Evolutionary conservation across 2,329 filamentous ascomycete genomes (phyloP).

Genomic region (Colletotrichum eleusines): DNA sequence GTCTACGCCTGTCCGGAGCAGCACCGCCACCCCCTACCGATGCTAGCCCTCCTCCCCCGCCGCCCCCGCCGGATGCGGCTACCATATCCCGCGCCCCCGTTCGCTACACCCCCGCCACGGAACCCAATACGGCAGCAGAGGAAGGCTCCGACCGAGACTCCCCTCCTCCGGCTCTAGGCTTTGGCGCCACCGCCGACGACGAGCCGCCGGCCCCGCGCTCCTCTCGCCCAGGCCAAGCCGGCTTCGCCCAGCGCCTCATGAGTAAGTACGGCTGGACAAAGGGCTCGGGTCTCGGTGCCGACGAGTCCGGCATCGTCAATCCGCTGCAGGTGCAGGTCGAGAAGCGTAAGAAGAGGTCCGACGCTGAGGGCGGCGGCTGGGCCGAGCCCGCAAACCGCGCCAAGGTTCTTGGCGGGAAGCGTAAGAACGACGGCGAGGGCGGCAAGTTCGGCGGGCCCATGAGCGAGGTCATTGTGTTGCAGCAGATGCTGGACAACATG

Average conservation of each 20-base stretch:
- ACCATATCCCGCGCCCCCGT: slow-evolving; percentile 84
- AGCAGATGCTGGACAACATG: slow-evolving; percentile 88
- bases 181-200: slow-evolving; percentile 58
- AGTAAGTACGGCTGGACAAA: slow-evolving; percentile 94
- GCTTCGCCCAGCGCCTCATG: slow-evolving; percentile 90
- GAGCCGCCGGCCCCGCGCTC: slow-evolving; percentile 62
- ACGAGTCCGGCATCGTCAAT: slow-evolving; percentile 84
- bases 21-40: slow-evolving; percentile 47
- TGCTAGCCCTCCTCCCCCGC: slow-evolving; percentile 49
- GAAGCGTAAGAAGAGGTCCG: slow-evolving; percentile 83
- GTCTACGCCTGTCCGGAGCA: slow-evolving; percentile 66
- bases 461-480: slow-evolving; percentile 85
- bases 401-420: slow-evolving; percentile 84
- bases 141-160: slow-evolving; percentile 57
- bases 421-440: slow-evolving; percentile 55
- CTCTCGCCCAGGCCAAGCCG: slow-evolving; percentile 80
- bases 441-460: slow-evolving; percentile 74
- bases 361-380: slow-evolving; percentile 84
- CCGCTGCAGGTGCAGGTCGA: slow-evolving; percentile 87
- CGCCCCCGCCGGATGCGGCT: slow-evolving; percentile 57
- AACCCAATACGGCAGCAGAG: slow-evolving; percentile 48
- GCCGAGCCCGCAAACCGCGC: slow-evolving; percentile 76
- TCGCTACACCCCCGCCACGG: slow-evolving; percentile 70
- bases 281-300: slow-evolving; percentile 87
- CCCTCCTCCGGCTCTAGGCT: slow-evolving; percentile 61